phyloP scores from a whole-genome alignment of 1,284 basidiomycete species.

The Taiwanofungus camphoratus region DNA sequence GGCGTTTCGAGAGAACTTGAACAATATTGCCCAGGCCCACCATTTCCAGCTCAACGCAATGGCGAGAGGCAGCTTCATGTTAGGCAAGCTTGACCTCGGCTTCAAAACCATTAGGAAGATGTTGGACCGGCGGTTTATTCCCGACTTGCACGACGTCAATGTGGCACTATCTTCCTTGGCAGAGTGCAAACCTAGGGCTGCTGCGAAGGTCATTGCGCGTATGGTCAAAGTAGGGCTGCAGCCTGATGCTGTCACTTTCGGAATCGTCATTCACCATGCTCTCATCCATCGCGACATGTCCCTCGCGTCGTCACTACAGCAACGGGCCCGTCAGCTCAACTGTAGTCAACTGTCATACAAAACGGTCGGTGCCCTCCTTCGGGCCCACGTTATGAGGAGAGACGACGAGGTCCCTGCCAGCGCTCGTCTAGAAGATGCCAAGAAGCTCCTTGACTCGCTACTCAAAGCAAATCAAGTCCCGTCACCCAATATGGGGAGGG shows the following conservation, averaged over 20 bases:
- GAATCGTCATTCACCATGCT: slow-evolving; percentile 56
- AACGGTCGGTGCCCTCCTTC: slow-evolving; percentile 44
- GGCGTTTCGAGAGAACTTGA: slow-evolving; percentile 36
- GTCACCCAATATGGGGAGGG: slow-evolving; percentile 43
- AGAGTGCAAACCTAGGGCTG: slow-evolving; percentile 40
- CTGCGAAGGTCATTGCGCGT: slow-evolving; percentile 38
- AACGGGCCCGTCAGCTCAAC: slow-evolving; percentile 31
- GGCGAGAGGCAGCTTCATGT: slow-evolving; percentile 55
- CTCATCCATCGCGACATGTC: slow-evolving; percentile 36
- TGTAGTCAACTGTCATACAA: slow-evolving; percentile 36
- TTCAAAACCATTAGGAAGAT: slow-evolving; percentile 43
- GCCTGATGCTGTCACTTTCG: slow-evolving; percentile 50
- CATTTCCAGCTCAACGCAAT: slow-evolving; percentile 54
- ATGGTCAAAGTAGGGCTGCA: slow-evolving; percentile 43
- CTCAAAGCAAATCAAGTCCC: slow-evolving; percentile 30
- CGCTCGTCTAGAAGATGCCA: slow-evolving; percentile 35
- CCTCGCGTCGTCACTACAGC: slow-evolving; percentile 40
- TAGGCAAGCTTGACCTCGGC: slow-evolving; percentile 44
- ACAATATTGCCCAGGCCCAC: slow-evolving; percentile 40
- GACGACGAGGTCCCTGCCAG: slow-evolving; percentile 20
- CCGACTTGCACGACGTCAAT: slow-evolving; percentile 59
- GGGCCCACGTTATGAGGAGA: slow-evolving; percentile 25
- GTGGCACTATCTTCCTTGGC: slow-evolving; percentile 53
- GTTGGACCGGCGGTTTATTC: slow-evolving; percentile 42
- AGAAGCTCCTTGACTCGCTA: slow-evolving; percentile 38